Base-by-base conservation (phyloP, 1,139 yeast genomes). In the Yamadazyma diddensiae region DNA sequence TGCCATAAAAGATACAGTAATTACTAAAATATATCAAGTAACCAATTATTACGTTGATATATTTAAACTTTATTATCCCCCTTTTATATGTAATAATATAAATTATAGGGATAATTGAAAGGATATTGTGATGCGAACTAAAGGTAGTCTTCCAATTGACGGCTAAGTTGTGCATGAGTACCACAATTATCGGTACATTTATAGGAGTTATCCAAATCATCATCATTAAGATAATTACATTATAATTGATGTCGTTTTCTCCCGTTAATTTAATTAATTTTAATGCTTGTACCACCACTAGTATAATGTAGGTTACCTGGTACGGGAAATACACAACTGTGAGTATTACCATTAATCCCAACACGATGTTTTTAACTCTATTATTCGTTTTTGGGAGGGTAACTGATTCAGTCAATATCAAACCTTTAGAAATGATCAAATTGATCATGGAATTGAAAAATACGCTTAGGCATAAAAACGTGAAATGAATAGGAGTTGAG, bases 101-200 rank as follows among this genome's bases (percentile, higher is more conserved):
- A 10, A 82, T 62, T 1, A 80, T 73, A 1, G 92, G 90, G 9
- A 79, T 53, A 13, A 83, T 72, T 0, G 88, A 81, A 37, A 82
- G 53, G 30, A 81, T 61, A 48, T 82, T 82, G 51, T 82, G 92
- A 51, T 82, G 92, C 0, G 90, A 80, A 11, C 82, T 76, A 45
- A 83, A 82, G 15, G 90, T 84, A 0, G 88, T 82, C 33, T 65
- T 72, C 90, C 92, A 82, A 42, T 69, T 74, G 24, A 82, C 68
- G 2, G 81, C 70, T 38, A 82, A 59, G 50, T 83, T 82, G 49
- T 82, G 90, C 16, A 81, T 60, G 56, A 82, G 81, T 2, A 82
- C 92, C 39, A 82, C 62, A 18, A 83, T 52, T 1, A 81, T 77
- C 0, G 94, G 92, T 1, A 77, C 62, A 45, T 81, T 79, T 18